These are phyloP conservation scores for Suillus bovinus DNA, from an alignment of 768 basidiomycete species.

Conservation along the genomic window DNA sequence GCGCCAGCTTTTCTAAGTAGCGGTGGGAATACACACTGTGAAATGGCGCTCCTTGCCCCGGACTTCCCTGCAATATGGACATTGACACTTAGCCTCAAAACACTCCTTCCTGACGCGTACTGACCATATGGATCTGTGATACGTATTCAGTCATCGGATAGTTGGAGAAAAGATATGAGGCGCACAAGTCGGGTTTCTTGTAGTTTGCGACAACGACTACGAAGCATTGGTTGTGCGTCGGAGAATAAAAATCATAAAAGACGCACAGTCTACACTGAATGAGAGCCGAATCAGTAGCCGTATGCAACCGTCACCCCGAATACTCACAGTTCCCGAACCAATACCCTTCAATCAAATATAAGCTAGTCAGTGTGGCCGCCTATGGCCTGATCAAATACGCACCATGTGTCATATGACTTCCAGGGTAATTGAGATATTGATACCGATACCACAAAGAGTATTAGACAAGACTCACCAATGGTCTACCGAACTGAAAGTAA, in stretches of 20 bases:
- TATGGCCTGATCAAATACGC: constrained; percentile 13
- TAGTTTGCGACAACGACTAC: constrained; percentile 73
- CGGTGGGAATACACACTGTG: constrained; percentile 52
- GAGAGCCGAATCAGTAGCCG: constrained; percentile 1
- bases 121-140: constrained; percentile 76
- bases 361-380: constrained; percentile 10
- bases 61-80: constrained; percentile 70
- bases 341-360: constrained; percentile 45
- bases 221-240: background rate
- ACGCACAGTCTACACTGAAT: constrained; percentile 70
- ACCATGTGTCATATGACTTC: constrained; percentile 64
- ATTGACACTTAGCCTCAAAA: constrained; percentile 24
- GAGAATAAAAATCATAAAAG: constrained; percentile 8
- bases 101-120: constrained; percentile 33
- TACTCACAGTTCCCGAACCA: constrained; percentile 72
- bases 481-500: constrained; percentile 63
- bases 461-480: constrained; percentile 51
- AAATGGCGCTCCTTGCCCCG: constrained; percentile 83
- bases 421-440: constrained; percentile 6
- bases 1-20: background rate
- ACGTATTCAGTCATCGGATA: constrained; percentile 11
- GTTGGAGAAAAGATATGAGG: constrained; percentile 11
- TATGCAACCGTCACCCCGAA: background rate
- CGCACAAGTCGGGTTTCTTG: constrained; percentile 80
- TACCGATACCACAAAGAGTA: constrained; percentile 7